Percentiles rank a stretch among this genome's conserved stretches.
phyloP scores from a whole-genome alignment of 1,284 basidiomycete genomes.

The Cryptococcus sp. region DNA sequence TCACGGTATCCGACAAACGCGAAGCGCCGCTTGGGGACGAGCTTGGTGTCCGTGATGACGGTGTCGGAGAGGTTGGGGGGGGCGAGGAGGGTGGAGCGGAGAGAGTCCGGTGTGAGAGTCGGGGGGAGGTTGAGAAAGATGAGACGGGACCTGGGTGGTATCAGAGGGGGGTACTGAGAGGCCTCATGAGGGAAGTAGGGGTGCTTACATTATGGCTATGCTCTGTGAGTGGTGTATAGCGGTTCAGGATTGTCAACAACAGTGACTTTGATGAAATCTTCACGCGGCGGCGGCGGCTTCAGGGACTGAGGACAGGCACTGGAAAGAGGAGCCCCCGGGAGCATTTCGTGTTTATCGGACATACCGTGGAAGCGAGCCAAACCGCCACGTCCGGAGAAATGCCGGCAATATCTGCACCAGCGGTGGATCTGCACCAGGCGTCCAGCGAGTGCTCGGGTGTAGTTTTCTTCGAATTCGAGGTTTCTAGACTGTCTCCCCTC shows the following conservation, averaged over 20 bases:
- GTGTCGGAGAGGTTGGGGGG: conserved; percentile 34
- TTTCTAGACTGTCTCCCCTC: conserved; percentile 3
- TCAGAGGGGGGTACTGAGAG: too few species aligned
- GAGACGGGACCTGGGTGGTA: conserved; percentile 65
- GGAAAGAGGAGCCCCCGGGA: too few species aligned
- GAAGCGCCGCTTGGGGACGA: conserved; percentile 79
- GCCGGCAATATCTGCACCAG: too few species aligned
- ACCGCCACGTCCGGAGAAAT: too few species aligned
- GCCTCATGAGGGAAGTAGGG: too few species aligned
- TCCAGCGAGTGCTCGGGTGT: too few species aligned
- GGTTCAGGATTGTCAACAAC: background rate
- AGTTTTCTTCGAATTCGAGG: background rate
- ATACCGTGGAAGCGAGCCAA: too few species aligned
- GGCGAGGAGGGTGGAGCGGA: conserved; percentile 57
- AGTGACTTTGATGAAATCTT: background rate
- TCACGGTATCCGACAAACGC: conserved; percentile 90
- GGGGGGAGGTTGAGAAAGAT: conserved; percentile 85
- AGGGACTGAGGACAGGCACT: too few species aligned
- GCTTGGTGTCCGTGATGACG: conserved; percentile 77
- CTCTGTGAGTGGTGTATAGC: background rate
- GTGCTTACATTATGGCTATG: too few species aligned
- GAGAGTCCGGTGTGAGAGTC: conserved; percentile 56
- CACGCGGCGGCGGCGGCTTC: background rate
- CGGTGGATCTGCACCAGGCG: too few species aligned
- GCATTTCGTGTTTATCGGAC: too few species aligned